Evolutionary conservation across 1,284 basidiomycete genomes (phyloP).

Genomic region (Coniferiporia sulphurascens): DNA sequence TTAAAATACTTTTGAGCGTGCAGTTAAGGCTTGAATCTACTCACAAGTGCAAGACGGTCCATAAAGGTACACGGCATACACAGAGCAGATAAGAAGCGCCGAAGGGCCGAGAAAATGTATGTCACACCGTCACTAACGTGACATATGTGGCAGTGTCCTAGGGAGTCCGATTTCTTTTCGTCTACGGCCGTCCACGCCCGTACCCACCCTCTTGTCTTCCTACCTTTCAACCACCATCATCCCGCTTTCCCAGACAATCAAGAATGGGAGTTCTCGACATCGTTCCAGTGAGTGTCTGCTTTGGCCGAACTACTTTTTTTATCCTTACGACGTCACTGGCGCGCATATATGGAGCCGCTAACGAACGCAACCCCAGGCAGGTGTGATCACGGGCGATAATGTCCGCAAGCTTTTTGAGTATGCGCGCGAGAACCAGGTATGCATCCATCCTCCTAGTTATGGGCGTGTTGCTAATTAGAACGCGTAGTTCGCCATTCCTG

Average conservation of each 20-base stretch:
- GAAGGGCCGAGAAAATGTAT: background rate
- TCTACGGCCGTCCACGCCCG: background rate
- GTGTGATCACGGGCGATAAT: conserved; percentile 85
- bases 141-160: background rate
- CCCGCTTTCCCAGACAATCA: background rate
- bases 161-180: background rate
- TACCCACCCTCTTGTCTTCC: background rate
- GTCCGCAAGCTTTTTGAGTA: conserved; percentile 87
- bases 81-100: too few relatives aligned
- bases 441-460: conserved; percentile 24
- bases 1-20: too few relatives aligned
- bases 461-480: background rate
- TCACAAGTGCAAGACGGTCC: too few relatives aligned
- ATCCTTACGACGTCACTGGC: background rate
- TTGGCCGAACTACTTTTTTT: too few relatives aligned
- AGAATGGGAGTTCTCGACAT: conserved; percentile 66
- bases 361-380: conserved; percentile 48
- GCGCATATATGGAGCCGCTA: background rate
- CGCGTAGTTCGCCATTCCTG: conserved; percentile 76
- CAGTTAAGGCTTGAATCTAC: too few relatives aligned
- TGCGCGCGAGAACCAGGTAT: conserved; percentile 76
- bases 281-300: conserved; percentile 51
- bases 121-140: background rate
- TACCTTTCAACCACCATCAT: conserved; percentile 3
- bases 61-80: too few relatives aligned